These are phyloP conservation scores for Starmerella tilneyi DNA, from an alignment of 805 yeast species.

Conservation along the genomic window DNA sequence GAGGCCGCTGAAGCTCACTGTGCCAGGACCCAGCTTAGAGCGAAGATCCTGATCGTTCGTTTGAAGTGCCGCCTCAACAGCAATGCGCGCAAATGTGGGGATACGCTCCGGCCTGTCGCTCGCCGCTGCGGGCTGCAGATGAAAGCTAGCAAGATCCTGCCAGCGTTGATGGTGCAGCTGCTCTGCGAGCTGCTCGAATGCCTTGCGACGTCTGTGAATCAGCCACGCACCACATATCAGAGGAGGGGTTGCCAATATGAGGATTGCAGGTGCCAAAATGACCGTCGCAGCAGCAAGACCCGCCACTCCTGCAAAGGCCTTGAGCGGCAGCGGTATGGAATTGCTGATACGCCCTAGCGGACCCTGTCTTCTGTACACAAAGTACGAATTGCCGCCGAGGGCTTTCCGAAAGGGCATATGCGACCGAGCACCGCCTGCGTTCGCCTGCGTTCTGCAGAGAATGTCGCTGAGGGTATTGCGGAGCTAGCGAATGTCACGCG, in stretches of 20 bases:
- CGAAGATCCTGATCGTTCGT: conserved; percentile 11
- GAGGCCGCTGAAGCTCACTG: conserved; percentile 7
- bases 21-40: not conserved
- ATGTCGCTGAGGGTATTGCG: not conserved
- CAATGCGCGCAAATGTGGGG: conserved; percentile 13
- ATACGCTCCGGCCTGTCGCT: conserved; percentile 4
- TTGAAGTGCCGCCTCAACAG: conserved; percentile 11
- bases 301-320: conserved; percentile 14
- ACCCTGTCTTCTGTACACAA: conserved; percentile 12
- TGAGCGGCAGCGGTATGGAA: conserved; percentile 16
- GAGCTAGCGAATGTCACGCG: too few relatives aligned
- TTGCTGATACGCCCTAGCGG: conserved; percentile 2
- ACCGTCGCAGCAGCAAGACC: conserved; percentile 19
- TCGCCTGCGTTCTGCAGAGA: too few relatives aligned
- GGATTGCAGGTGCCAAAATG: conserved; percentile 18
- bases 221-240: conserved; percentile 14
- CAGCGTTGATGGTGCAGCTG: conserved; percentile 18
- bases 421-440: not conserved
- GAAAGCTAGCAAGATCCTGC: conserved; percentile 19
- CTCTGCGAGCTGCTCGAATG: conserved; percentile 1
- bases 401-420: conserved; percentile 4
- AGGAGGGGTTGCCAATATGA: conserved; percentile 18
- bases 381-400: conserved; percentile 1
- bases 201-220: conserved; percentile 2
- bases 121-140: conserved; percentile 11